Percentiles rank a stretch among this genome's conserved stretches.
Conservation (phyloP, 2,329 filamentous ascomycete species). For the Didymella exigua region DNA sequence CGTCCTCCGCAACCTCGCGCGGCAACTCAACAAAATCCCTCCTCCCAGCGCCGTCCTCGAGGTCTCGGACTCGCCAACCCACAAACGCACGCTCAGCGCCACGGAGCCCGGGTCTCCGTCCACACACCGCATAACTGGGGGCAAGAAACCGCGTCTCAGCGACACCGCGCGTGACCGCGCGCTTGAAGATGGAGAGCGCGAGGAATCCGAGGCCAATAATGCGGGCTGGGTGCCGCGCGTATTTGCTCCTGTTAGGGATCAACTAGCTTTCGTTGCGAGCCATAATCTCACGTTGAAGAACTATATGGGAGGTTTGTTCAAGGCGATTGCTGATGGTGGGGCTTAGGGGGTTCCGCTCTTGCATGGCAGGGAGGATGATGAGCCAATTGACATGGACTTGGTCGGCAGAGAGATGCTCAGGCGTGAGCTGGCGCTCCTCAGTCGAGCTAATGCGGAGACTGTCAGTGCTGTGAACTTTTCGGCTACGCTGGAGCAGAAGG, state of each 20-base stretch:
- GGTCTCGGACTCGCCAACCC: constrained; percentile 35
- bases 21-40: constrained; percentile 49
- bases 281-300: constrained; percentile 61
- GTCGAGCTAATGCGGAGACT: neutral
- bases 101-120: constrained; percentile 35
- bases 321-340: constrained; percentile 44
- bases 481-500: neutral
- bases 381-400: too few species aligned
- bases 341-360: constrained; percentile 17
- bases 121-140: constrained; percentile 29
- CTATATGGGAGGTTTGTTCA: constrained; percentile 46
- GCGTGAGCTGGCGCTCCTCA: too few species aligned
- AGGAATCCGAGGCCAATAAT: constrained; percentile 57
- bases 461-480: neutral
- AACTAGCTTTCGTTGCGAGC: constrained; percentile 71
- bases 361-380: neutral
- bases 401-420: neutral
- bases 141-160: constrained; percentile 53
- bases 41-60: constrained; percentile 32
- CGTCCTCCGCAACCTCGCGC: constrained; percentile 77
- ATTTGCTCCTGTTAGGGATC: constrained; percentile 68
- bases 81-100: constrained; percentile 41
- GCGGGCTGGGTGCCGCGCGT: constrained; percentile 70
- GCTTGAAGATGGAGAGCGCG: constrained; percentile 42
- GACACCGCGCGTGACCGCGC: constrained; percentile 40